phyloP scores from a whole-genome alignment of 148 eudicot species.

The Nepenthes mirabilis region DNA sequence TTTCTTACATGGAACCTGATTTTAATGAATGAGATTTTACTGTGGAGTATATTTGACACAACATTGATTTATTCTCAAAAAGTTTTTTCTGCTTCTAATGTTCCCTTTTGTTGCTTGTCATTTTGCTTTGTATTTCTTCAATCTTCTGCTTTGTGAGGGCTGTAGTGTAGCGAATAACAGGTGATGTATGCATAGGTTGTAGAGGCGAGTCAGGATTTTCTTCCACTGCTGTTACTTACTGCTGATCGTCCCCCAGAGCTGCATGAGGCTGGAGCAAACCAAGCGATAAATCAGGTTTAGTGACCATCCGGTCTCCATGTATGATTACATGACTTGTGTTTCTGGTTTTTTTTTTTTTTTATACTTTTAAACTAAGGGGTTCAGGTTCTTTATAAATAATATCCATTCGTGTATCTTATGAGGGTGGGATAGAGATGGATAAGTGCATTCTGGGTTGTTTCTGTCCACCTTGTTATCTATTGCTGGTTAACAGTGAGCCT shows the following conservation, averaged over 20 bases:
- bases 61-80: too few relatives aligned
- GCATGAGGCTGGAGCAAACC: slow-evolving; percentile 89
- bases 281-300: slow-evolving; percentile 88
- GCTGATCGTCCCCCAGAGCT: slow-evolving; percentile 98
- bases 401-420: too few relatives aligned
- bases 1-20: too few relatives aligned
- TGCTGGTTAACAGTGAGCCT: too few relatives aligned
- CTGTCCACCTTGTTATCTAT: too few relatives aligned
- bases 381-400: too few relatives aligned
- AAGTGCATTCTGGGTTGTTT: too few relatives aligned
- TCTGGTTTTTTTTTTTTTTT: not conserved
- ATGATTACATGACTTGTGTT: not conserved
- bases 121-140: slow-evolving; percentile 1
- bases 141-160: not conserved
- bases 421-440: too few relatives aligned
- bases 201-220: slow-evolving; percentile 95
- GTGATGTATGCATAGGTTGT: slow-evolving; percentile 52
- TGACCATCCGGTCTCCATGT: slow-evolving; percentile 2
- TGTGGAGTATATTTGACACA: too few relatives aligned
- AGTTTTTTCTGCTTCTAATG: too few relatives aligned
- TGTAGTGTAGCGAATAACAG: not conserved
- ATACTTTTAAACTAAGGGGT: not conserved
- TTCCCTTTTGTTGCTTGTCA: not conserved
- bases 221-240: slow-evolving; percentile 74
- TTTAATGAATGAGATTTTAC: too few relatives aligned